A percentile compares a stretch with the other conserved stretches of the same genome.
phyloP scores from a whole-genome alignment of 176 grass and related monocot species.

The Oryza coarctata region DNA sequence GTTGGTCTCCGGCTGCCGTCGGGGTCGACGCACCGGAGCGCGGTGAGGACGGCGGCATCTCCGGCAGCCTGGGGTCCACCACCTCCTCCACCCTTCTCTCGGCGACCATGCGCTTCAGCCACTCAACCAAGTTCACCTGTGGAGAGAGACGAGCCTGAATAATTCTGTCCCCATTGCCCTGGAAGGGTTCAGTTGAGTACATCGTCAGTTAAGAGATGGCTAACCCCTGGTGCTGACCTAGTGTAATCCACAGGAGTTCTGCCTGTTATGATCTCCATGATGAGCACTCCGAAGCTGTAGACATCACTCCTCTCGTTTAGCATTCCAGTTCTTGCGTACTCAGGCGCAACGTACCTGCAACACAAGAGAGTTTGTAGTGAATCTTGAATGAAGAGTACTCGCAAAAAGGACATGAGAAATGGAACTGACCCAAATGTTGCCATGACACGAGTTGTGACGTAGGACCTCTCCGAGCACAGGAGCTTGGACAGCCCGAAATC shows the following conservation, averaged over 20 bases:
- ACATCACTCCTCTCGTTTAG: conserved; percentile 93
- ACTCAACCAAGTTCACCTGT: conserved; percentile 87
- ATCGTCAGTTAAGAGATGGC: background rate
- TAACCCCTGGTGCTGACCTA: conserved; percentile 63
- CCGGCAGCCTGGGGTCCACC: conserved; percentile 70
- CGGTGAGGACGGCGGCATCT: conserved; percentile 64
- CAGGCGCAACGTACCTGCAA: conserved; percentile 82
- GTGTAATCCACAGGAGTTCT: conserved; percentile 93
- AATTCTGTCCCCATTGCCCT: background rate
- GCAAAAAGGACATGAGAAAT: background rate
- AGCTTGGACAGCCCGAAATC: conserved; percentile 95
- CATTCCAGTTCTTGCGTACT: conserved; percentile 90
- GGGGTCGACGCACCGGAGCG: conserved; percentile 85
- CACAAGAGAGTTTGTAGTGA: background rate
- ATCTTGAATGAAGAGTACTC: background rate
- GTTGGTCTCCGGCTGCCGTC: conserved; percentile 67
- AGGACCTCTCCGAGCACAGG: conserved; percentile 68
- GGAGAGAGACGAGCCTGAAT: background rate
- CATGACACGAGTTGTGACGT: conserved; percentile 82
- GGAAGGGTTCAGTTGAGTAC: background rate
- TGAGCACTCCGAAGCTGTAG: conserved; percentile 90
- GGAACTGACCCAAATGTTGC: conserved; percentile 83
- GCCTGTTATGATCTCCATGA: conserved; percentile 85
- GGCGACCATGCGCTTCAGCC: conserved; percentile 86
- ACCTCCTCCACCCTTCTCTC: conserved; percentile 75